A percentile compares a stretch with the other conserved stretches of the same genome.
Evolutionary conservation across 495 filamentous ascomycete genomes (phyloP).

Genomic region (Pyrenula aspistea): DNA sequence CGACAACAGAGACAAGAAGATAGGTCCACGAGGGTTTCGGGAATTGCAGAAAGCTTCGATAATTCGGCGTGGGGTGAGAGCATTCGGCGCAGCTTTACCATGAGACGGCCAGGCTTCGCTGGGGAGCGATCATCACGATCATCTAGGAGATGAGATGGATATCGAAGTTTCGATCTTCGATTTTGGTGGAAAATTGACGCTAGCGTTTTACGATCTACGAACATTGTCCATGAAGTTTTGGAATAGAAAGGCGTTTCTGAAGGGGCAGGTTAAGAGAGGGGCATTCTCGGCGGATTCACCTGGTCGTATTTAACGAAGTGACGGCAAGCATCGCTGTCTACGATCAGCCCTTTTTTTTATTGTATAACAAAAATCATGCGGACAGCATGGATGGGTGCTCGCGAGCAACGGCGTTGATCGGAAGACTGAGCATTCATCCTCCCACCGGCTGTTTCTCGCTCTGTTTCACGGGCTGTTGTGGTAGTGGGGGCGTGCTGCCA

Average conservation of each 20-base stretch:
- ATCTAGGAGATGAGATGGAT: not conserved
- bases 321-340: not conserved
- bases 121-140: not conserved
- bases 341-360: not conserved
- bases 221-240: not conserved
- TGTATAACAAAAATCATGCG: no score
- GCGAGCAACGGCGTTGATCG: no score
- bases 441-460: not conserved
- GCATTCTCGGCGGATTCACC: no score
- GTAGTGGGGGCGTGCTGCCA: no score
- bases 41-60: conserved; percentile 70
- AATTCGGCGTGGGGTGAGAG: conserved; percentile 88
- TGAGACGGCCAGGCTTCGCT: conserved; percentile 37
- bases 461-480: not conserved
- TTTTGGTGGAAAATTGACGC: not conserved
- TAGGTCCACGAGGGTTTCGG: conserved; percentile 59
- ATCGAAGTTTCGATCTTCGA: no score
- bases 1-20: no score
- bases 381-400: no score
- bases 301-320: not conserved
- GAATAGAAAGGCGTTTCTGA: not conserved
- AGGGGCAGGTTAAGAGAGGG: no score
- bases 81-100: conserved; percentile 77
- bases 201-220: not conserved
- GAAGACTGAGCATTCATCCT: not conserved